These are phyloP conservation scores for Penicillium soppii DNA, from an alignment of 495 filamentous ascomycete genomes.

Conservation along the genomic window DNA sequence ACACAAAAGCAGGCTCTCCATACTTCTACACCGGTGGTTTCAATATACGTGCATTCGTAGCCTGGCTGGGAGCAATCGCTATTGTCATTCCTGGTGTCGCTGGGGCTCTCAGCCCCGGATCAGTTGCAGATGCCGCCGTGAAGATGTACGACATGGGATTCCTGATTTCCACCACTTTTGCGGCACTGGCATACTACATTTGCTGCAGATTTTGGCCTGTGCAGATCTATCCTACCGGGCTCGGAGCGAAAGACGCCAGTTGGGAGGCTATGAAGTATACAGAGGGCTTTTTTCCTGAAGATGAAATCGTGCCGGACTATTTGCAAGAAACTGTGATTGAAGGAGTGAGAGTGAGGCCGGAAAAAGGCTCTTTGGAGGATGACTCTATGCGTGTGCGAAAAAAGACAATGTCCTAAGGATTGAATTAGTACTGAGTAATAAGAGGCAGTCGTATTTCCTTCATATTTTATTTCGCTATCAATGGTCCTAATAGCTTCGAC, in stretches of 20 bases:
- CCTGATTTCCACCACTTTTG: slow-evolving; percentile 10
- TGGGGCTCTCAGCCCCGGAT: slow-evolving; percentile 4
- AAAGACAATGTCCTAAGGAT: no score
- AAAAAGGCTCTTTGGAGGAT: no score
- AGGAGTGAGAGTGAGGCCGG: no score
- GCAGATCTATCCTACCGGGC: neutral
- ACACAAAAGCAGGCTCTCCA: neutral
- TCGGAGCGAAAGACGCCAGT: neutral
- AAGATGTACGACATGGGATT: slow-evolving; percentile 23
- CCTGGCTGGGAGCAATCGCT: slow-evolving; percentile 14
- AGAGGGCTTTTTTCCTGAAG: neutral
- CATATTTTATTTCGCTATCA: no score
- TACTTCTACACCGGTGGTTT: slow-evolving; percentile 15
- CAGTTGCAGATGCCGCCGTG: slow-evolving; percentile 5
- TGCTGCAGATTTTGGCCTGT: neutral
- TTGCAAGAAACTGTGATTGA: no score
- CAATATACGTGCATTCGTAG: slow-evolving; percentile 12
- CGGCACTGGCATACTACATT: slow-evolving; percentile 7
- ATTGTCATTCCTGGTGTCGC: slow-evolving; percentile 15
- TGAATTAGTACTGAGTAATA: no score
- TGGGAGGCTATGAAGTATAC: neutral
- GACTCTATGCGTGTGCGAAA: no score
- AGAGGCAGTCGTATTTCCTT: no score
- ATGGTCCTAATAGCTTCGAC: no score
- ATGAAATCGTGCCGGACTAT: no score